Evolutionary conservation across 371 early-diverging fungal species (phyloP), one percentile per base, ranked within the genome.

Genomic region (Mortierella sp.): DNA sequence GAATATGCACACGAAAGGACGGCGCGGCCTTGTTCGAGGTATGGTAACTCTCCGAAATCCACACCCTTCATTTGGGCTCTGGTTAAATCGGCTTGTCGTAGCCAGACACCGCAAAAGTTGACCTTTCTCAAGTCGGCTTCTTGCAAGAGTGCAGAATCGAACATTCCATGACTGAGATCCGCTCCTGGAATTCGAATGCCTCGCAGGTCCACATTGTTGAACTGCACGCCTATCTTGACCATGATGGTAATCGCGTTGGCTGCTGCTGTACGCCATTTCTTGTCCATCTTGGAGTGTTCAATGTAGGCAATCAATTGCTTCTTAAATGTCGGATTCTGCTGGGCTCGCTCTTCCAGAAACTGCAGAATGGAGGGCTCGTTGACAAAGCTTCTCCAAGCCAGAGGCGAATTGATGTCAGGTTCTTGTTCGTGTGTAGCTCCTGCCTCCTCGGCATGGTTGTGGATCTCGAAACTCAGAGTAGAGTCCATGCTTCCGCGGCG

Each of bases 201-300:
- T 37, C n/a, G 17, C 27, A 58, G 34, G 27, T 49, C 41, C 0
- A 41, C 48, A 0, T 28, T 27, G 21, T 24, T 49, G n/a, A 58
- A 58, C 8, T 1, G 50, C 16, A 58, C 39, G 2, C 58, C 50
- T 0, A 50, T 50, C 17, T 40, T 0, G 27, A 49, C 58, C 41
- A 58, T 40, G 1, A 58, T 58, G 1, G 62, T 54, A 5, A 54
- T 54, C 0, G 62, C 54, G 24, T 54, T 54, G 0, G 62, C 54
- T 24, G 54, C 46, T 12, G 54, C 47, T 19, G 45, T 14, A 19
- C 39, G n/a, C 5, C 17, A 31, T 1, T n/a, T 22, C 1, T 0
- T 22, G 3, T 56, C 43, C 0, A 3, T 49, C 19, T 55, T 55
- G 1, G 29, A 47, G 2, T 12, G 41, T 9, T 50, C 50, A 14